Evolutionary conservation across 1,284 basidiomycete species (phyloP).

Genomic region (Microbotryomycetes sp.): DNA sequence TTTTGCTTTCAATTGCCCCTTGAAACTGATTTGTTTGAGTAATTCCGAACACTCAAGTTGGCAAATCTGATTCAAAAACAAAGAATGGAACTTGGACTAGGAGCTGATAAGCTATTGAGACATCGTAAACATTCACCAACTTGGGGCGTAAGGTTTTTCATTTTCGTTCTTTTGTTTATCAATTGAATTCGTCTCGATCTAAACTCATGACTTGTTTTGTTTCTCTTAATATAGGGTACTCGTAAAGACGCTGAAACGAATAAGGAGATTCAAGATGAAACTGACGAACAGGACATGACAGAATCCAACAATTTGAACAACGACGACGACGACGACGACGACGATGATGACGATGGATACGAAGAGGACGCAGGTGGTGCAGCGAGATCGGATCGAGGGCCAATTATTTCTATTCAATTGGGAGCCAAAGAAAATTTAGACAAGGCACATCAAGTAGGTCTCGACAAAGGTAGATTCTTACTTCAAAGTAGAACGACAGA

Average conservation of each 20-base stretch:
- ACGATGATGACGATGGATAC: background rate
- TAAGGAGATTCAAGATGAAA: too few species aligned
- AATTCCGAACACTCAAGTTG: conserved; percentile 4
- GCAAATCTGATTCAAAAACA: conserved; percentile 18
- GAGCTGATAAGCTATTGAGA: conserved; percentile 17
- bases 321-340: background rate
- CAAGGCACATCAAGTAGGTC: background rate
- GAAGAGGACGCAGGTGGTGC: background rate
- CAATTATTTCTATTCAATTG: background rate
- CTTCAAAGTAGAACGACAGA: background rate
- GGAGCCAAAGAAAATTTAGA: background rate
- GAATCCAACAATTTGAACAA: too few species aligned
- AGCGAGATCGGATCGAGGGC: background rate
- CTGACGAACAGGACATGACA: too few species aligned
- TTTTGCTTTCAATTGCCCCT: background rate
- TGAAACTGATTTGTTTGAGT: background rate
- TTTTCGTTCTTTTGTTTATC: too few species aligned
- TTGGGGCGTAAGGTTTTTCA: conserved; percentile 19
- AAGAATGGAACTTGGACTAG: conserved; percentile 30
- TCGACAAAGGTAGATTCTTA: background rate
- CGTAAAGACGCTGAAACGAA: too few species aligned
- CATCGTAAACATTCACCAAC: conserved; percentile 30
- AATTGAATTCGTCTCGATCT: too few species aligned
- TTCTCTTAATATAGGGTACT: too few species aligned
- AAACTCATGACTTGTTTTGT: too few species aligned